Base-by-base conservation (phyloP, 1,139 yeast genomes). In the Kodamaea anthophila region DNA sequence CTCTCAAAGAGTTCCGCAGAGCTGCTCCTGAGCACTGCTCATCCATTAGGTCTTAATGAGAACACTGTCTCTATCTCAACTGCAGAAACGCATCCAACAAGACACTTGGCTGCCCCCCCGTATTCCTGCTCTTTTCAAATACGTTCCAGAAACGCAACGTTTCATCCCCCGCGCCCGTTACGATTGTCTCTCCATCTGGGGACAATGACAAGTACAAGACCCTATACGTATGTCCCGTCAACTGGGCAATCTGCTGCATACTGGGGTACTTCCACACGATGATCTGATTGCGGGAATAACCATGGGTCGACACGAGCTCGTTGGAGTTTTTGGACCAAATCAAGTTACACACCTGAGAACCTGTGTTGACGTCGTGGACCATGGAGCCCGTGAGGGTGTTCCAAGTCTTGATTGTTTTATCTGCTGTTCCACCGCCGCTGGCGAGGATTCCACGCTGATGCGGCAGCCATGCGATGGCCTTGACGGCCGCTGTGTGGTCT, bases 131-230 rank as follows among this genome's bases (percentile, higher is more conserved):
- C 53, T 81, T 85, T 38, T 84, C 94, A 58, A 85, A 87, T 2
- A 86, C 81, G 44, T 84, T 85, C 97, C 97, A 88, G 47, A 87
- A 85, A 43, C 97, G 58, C 36, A 91, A 60, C 0, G 98, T 91
- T 55, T 93, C 98, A 57, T 91, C 99, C 2, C 98, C 98, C 1
- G 98, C 97, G 1, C 98, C 99, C 0, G 98, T 88, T 3, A 91
- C 98, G n/a, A 91, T 82, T 0, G 97, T 86, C 40, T 85, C 88
- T 2, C 98, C 98, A 56, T 91, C 97, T 0, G 97, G 96, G n/a
- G 94, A 82, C 60, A 91, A 68, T 3, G 96, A 77, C 41, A 91
- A 65, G 51, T 91, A 93, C 29, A 93, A 61, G 6, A 91, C 98
- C 38, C 99, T 69, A 51, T 83, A 86, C 1, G 96, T 85, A 49